These are phyloP conservation scores for Mortierella sp. DNA, from an alignment of 371 early-diverging fungal species.

Conservation along the genomic window DNA sequence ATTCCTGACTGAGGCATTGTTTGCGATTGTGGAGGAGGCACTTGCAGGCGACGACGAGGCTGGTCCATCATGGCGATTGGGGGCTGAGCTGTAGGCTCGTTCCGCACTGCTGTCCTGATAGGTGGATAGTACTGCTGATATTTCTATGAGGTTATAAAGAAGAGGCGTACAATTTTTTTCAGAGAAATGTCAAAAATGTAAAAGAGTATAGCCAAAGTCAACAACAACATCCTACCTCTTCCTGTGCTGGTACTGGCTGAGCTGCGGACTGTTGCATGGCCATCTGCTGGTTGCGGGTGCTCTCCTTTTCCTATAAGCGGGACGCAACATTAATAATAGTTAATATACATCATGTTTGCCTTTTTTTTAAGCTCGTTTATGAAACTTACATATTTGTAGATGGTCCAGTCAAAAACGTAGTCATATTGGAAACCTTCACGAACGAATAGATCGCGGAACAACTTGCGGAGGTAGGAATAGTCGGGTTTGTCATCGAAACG, in stretches of 20 bases:
- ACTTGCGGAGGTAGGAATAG: slow-evolving; percentile 96
- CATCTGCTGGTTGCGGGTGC: slow-evolving; percentile 47
- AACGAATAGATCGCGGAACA: slow-evolving; percentile 96
- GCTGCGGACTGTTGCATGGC: slow-evolving; percentile 24
- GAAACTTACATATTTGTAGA: slow-evolving; percentile 61
- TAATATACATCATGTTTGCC: not conserved
- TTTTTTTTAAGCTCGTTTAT: not conserved
- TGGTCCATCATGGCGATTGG: slow-evolving; percentile 9
- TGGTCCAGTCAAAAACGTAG: slow-evolving; percentile 98
- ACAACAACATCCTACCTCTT: slow-evolving; percentile 15
- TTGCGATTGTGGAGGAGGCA: slow-evolving; percentile 28
- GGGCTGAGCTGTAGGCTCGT: slow-evolving; percentile 10
- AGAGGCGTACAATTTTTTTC: too few relatives aligned
- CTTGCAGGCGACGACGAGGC: slow-evolving; percentile 38
- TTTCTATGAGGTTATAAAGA: too few relatives aligned
- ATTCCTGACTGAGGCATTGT: slow-evolving; percentile 30
- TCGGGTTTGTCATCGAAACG: slow-evolving; percentile 99
- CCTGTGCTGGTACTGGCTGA: slow-evolving; percentile 26
- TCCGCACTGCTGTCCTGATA: slow-evolving; percentile 20
- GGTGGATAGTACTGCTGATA: slow-evolving; percentile 25
- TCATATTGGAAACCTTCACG: slow-evolving; percentile 96
- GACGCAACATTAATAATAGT: not conserved
- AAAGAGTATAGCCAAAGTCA: not conserved
- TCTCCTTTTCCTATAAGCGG: slow-evolving; percentile 42
- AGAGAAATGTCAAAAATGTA: not conserved